Evolutionary conservation across 2,329 filamentous ascomycete genomes (phyloP), one percentile per base, ranked within the genome.

Genomic region (Bipolaris zeicola): DNA sequence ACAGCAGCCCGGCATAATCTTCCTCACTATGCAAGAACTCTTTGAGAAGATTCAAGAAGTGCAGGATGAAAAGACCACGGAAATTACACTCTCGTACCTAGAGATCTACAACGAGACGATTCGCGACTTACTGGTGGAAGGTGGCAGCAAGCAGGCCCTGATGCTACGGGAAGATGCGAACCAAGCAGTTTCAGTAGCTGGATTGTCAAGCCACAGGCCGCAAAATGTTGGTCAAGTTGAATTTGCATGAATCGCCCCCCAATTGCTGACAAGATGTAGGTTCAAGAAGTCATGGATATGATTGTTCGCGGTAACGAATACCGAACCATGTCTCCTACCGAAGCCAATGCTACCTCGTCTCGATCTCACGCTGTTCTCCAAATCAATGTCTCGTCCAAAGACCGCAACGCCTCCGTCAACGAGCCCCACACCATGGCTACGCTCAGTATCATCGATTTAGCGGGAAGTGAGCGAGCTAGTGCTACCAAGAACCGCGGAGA

Each of bases 91-190:
- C 14, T 97, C 93, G 0, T 99, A 98, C 71, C 84, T 99, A 36
- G 95, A 99, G 74, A 99, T 99, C 62, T 99, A 99, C 83, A 99
- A 99, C 74, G 95, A 99, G 80, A 97, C 93, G 0, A 99, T 99
- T 69, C 91, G 95, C 50, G 95, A 99, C 79, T 80, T 99, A 70
- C 82, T 99, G 41, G 89, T 95, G n/a, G 89, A 91, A 0, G 89
- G 89, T 22, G 90, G 89, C 36, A 90, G 88, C 77, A 95, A 93
- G 78, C 85, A 87, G 64, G 90, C 92, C 3, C 78, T 99, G 62
- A 96, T 95, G 88, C 83, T 99, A 38, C 89, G 95, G 45, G 95
- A 99, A 77, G 95, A 99, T 79, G 89, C 90, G 55, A 93, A 98
- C 70, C 91, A 96, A 74, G 87, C 91, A 10, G 95, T 99, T 6